phyloP scores from a whole-genome alignment of 345 rosid species.

The Xanthoceras sorbifolium region DNA sequence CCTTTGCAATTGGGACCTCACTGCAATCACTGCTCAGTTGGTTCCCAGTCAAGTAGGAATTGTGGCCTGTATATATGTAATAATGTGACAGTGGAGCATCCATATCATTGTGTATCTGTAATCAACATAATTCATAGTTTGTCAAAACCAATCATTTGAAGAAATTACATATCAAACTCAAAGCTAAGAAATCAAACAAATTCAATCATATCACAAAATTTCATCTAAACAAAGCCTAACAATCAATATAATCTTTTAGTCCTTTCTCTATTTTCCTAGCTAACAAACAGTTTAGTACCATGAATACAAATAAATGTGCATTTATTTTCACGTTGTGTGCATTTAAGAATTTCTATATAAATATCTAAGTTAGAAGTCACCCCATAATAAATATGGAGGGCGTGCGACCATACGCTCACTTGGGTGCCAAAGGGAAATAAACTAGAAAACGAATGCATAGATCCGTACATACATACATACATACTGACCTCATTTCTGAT shows the following conservation, averaged over 20 bases:
- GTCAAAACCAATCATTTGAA: not conserved
- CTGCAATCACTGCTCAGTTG: slow-evolving; percentile 97
- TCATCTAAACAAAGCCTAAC: not conserved
- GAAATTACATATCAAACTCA: not conserved
- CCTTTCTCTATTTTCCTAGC: too few species aligned
- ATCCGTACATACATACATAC: slow-evolving; percentile 5
- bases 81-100: slow-evolving; percentile 86
- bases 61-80: slow-evolving; percentile 92
- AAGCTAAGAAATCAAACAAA: too few species aligned
- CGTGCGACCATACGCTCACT: too few species aligned
- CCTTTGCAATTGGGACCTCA: slow-evolving; percentile 79
- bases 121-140: not conserved
- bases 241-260: too few species aligned
- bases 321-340: too few species aligned
- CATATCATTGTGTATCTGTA: slow-evolving; percentile 95
- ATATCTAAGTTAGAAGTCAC: too few species aligned
- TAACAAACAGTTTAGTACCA: too few species aligned
- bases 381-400: too few species aligned
- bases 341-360: too few species aligned
- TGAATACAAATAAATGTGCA: too few species aligned
- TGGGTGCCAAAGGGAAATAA: too few species aligned
- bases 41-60: slow-evolving; percentile 95
- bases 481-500: slow-evolving; percentile 38
- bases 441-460: too few species aligned
- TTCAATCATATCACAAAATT: not conserved